These are phyloP conservation scores for Paramecium biaurelia DNA, from an alignment of 73 alveolate species.

Conservation along the genomic window DNA sequence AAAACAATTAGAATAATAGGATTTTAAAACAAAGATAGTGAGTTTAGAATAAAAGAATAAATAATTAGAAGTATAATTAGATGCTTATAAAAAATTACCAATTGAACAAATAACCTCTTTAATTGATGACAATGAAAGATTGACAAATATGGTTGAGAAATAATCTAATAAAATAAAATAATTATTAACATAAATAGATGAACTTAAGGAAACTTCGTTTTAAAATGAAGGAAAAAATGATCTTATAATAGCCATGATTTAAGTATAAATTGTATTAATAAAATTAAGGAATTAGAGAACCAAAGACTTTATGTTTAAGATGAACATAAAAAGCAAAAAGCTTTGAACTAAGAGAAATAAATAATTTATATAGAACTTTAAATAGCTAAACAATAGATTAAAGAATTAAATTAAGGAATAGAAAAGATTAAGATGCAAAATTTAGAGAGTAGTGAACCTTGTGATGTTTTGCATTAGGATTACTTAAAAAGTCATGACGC, in stretches of 20 bases:
- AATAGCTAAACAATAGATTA: not conserved
- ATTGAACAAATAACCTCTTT: not conserved
- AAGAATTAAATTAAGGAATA: not conserved
- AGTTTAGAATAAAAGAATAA: not conserved
- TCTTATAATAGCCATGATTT: not conserved
- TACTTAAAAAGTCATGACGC: conserved; percentile 13
- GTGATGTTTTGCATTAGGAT: not conserved
- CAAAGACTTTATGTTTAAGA: not conserved
- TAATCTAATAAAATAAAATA: not conserved
- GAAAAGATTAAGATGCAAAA: not conserved
- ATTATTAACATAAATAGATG: not conserved
- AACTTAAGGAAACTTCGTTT: not conserved
- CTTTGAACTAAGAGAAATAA: not conserved
- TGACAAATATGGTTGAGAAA: not conserved
- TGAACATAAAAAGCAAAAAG: not conserved
- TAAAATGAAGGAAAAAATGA: conserved; percentile 12
- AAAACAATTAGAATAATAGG: not conserved
- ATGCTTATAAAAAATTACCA: not conserved
- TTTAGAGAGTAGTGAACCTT: not conserved
- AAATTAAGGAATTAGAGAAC: not conserved
- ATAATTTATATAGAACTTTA: not conserved
- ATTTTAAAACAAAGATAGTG: not conserved
- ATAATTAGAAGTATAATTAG: not conserved
- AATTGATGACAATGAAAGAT: not conserved
- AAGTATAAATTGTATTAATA: not conserved